Evolutionary conservation across 2,329 filamentous ascomycete species (phyloP), one percentile per base, ranked within the genome.

Genomic region (Cladosporium oxysporum): DNA sequence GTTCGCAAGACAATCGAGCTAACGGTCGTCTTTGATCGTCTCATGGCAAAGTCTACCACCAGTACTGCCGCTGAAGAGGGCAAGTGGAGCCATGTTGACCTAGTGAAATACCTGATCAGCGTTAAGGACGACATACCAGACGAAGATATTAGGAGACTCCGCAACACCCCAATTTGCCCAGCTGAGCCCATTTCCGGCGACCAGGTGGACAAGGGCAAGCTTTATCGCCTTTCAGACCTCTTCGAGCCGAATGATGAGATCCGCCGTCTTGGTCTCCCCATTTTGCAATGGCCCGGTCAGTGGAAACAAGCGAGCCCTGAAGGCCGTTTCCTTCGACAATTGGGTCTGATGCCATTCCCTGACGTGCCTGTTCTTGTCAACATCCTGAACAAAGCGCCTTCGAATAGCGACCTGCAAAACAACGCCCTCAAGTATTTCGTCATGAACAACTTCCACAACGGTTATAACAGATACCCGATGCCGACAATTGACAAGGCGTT

Each of bases 1-100:
- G 93, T 99, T 29, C 88, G 95, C 66, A 98, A 98, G 80, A 99
- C 95, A 0, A 89, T 99, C 23, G 95, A 99, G 71, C 82, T 99
- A 1, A 92, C 92, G 35, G 94, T 96, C 33, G 96, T 99, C 33
- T 98, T 99, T 73, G 90, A 91, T 28, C 87, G 94, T 53, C 84
- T 99, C 52, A 85, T 97, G 70, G 88, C 85, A 61, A 84, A 85
- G 18, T 82, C 87, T 0, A 74, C 81, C 16, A 77, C 77, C 11
- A 81, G 83, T n/a, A 68, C 77, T 2, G 75, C 76, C 23, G 77
- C 80, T 23, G 84, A 85, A 29, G 82, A 82, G 26, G 79, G 81
- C 26, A 85, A 89, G 76, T 97, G 92, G 91, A 97, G 92, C 66
- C 94, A 98, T 75, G 88, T 97, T 67, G 94, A 99, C 76, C 83